These are phyloP conservation scores for Catunica adiposa DNA, from an alignment of 2,329 filamentous ascomycete genomes.

Conservation along the genomic window DNA sequence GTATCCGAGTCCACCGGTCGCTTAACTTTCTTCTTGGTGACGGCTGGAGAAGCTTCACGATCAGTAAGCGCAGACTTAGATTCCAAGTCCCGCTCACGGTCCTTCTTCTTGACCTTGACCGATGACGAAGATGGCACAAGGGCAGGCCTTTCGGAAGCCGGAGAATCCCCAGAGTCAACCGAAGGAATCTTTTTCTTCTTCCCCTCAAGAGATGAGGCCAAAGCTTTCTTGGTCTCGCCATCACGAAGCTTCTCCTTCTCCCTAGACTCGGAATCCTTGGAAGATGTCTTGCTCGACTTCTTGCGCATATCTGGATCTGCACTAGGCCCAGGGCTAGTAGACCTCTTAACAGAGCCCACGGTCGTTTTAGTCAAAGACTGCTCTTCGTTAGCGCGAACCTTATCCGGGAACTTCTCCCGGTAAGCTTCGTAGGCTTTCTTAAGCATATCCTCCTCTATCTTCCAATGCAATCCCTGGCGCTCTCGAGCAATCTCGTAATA, in stretches of 20 bases:
- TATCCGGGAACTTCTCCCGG: slow-evolving; percentile 33
- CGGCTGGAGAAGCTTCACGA: slow-evolving; percentile 34
- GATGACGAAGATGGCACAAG: slow-evolving; percentile 15
- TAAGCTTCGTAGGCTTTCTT: slow-evolving; percentile 58
- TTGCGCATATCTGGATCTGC: slow-evolving; percentile 21
- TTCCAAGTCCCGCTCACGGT: slow-evolving; percentile 25
- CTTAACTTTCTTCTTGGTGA: slow-evolving; percentile 36
- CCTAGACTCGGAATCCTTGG: slow-evolving; percentile 32
- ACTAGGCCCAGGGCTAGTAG: slow-evolving; percentile 4
- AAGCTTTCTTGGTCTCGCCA: slow-evolving; percentile 28
- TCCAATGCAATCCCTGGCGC: slow-evolving; percentile 73
- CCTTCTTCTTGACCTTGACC: slow-evolving; percentile 34
- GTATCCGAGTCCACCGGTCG: slow-evolving; percentile 36
- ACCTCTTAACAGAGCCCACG: slow-evolving; percentile 16
- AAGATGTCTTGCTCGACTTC: slow-evolving; percentile 20
- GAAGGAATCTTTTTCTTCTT: slow-evolving; percentile 34
- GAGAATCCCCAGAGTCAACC: slow-evolving; percentile 30
- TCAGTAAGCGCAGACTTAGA: slow-evolving; percentile 24
- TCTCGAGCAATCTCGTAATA: slow-evolving; percentile 80
- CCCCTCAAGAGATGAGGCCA: no score
- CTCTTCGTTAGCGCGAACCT: slow-evolving; percentile 19
- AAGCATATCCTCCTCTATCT: slow-evolving; percentile 68
- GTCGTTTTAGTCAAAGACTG: background rate
- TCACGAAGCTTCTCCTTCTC: slow-evolving; percentile 20
- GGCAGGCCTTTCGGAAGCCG: slow-evolving; percentile 31